Base-by-base conservation (phyloP, 441 rosid genomes). In the Corymbia calophylla region DNA sequence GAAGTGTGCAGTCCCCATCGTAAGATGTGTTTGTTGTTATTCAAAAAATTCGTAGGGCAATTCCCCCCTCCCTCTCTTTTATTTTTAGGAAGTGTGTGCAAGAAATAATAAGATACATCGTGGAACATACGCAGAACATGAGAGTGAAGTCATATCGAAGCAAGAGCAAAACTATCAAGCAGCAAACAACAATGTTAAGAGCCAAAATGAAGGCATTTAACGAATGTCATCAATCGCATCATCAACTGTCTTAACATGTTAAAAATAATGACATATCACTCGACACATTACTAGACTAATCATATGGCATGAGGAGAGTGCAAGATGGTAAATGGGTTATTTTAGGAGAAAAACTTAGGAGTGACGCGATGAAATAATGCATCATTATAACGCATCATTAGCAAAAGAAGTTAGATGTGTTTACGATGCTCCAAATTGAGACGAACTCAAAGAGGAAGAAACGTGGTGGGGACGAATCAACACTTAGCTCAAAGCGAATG, bases 161-260 rank as follows among this genome's bases (percentile, higher is more conserved):
- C 6, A 2, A 16, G 73, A 66, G 19, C 1, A 31, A 31, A 21
- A 66, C 39, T 16, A 16, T 4, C 9, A 9, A 66, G 77, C 39
- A 17, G 35, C 21, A 66, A 2, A 31, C 32, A 31, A 17, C 39
- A 31, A 31, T 66, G 21, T 16, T 18, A 15, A 9, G 21, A 31
- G 77, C 23, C 77, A 31, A 66, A 66, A 31, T 5, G 31, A 66
- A 66, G 11, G 8, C 11, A 16, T 66, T n/a, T 11, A 66, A 66
- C 0, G 11, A 31, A 66, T 16, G 19, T 17, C 0, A 8, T 66
- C 39, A 31, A 31, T 16, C 6, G 2, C 0, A 8, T 16, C 39
- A 4, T 64, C 0, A 8, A 17, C 0, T 8, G 0, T 64, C 77
- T 66, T 3, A 8, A 66, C 39, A 31, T 16, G 11, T 8, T 16